Evolutionary conservation across 352 stramenopile genomes (phyloP).

Genomic region (Peronospora farinosa): DNA sequence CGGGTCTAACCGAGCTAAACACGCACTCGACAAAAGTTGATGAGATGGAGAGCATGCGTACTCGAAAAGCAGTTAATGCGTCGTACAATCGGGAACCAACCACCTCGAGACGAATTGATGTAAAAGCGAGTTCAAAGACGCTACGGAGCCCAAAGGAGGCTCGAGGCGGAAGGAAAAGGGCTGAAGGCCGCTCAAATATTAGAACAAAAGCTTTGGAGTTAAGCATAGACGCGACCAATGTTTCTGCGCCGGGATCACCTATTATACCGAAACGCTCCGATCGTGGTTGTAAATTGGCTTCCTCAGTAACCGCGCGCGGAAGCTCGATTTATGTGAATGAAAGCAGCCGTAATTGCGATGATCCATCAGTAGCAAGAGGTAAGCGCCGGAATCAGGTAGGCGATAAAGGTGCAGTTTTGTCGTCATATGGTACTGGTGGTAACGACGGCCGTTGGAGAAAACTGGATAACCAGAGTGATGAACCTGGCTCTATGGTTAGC

Average conservation of each 20-base stretch:
- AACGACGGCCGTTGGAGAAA: constrained; percentile 11
- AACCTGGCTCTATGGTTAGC: not conserved
- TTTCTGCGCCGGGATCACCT: constrained; percentile 14
- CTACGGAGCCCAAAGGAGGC: constrained; percentile 20
- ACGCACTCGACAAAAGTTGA: constrained; percentile 55
- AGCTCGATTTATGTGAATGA: constrained; percentile 8
- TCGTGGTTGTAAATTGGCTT: constrained; percentile 9
- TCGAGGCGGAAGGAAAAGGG: constrained; percentile 16
- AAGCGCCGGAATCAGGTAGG: constrained; percentile 16
- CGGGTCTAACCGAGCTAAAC: constrained; percentile 58
- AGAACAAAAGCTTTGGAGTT: constrained; percentile 22
- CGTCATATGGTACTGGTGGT: constrained; percentile 4
- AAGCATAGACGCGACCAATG: constrained; percentile 16
- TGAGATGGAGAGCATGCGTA: constrained; percentile 20
- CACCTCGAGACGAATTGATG: constrained; percentile 27
- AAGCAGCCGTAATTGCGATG: constrained; percentile 1
- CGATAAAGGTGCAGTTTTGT: constrained; percentile 5
- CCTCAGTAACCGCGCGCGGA: constrained; percentile 3
- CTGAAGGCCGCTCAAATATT: constrained; percentile 19
- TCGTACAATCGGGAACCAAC: constrained; percentile 14
- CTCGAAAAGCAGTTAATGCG: constrained; percentile 16
- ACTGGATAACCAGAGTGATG: constrained; percentile 14
- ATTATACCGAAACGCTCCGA: constrained; percentile 15
- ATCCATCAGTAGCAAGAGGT: constrained; percentile 15
- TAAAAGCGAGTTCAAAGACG: constrained; percentile 25